Conservation (phyloP, 2,329 filamentous ascomycete genomes). For the Geosmithia putterillii region DNA sequence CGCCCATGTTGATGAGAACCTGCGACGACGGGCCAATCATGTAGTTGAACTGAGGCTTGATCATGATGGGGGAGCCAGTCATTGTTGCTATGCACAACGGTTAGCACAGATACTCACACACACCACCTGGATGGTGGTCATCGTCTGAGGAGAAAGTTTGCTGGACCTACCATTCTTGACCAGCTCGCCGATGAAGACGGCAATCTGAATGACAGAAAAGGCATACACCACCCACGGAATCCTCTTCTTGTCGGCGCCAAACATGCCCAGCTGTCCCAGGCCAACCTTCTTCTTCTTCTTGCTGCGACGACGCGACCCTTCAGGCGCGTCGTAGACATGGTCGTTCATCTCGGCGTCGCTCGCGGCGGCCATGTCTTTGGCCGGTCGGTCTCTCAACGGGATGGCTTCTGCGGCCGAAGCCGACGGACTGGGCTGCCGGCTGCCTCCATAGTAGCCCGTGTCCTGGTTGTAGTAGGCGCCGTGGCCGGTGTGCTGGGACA, state of each 20-base stretch:
- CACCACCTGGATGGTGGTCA: too few relatives aligned
- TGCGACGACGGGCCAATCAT: conserved; percentile 93
- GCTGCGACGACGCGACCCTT: conserved; percentile 13
- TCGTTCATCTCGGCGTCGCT: conserved; percentile 23
- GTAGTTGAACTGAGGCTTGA: conserved; percentile 78
- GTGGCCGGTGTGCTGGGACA: conserved; percentile 17
- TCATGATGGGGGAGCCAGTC: conserved; percentile 68
- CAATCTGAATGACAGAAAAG: conserved; percentile 64
- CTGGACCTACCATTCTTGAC: conserved; percentile 65
- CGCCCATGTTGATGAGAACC: conserved; percentile 93
- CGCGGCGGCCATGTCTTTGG: conserved; percentile 17
- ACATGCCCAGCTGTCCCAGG: conserved; percentile 48
- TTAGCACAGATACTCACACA: conserved; percentile 1
- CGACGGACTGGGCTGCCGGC: conserved; percentile 14
- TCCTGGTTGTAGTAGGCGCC: conserved; percentile 33
- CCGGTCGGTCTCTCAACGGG: conserved; percentile 37
- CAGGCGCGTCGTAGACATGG: conserved; percentile 49
- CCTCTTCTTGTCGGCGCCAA: conserved; percentile 39
- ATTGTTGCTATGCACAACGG: conserved; percentile 43
- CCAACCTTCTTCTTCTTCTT: conserved; percentile 32
- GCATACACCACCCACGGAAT: conserved; percentile 75
- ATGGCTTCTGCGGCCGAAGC: conserved; percentile 41
- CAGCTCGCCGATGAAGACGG: conserved; percentile 81
- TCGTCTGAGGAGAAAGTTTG: too few relatives aligned
- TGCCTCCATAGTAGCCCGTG: conserved; percentile 42